phyloP scores from a whole-genome alignment of 2,329 filamentous ascomycete genomes.

The Emmonsia crescens region DNA sequence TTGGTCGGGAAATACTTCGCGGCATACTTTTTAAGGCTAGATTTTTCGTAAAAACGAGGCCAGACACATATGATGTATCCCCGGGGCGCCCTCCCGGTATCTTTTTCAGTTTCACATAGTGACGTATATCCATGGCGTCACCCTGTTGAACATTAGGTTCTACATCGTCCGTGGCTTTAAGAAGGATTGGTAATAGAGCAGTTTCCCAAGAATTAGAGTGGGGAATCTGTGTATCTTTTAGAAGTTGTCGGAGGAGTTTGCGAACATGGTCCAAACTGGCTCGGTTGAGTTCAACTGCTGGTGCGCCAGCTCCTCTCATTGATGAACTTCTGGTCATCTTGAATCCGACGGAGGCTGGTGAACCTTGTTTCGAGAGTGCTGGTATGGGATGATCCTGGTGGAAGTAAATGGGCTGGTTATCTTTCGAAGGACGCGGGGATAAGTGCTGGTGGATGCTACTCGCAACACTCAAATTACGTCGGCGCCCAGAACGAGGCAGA shows the following conservation, averaged over 20 bases:
- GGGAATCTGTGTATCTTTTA: constrained; percentile 64
- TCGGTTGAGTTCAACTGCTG: constrained; percentile 72
- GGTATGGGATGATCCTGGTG: constrained; percentile 23
- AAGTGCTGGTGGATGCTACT: constrained; percentile 60
- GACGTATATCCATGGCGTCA: constrained; percentile 92
- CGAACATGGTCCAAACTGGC: constrained; percentile 83
- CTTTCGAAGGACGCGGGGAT: constrained; percentile 60
- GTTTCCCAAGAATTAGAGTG: constrained; percentile 75
- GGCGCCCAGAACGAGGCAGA: constrained; percentile 52
- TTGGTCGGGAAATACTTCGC: constrained; percentile 68
- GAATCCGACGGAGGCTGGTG: constrained; percentile 30
- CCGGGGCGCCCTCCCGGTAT: constrained; percentile 81
- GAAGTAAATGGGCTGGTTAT: constrained; percentile 37
- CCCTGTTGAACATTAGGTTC: constrained; percentile 81
- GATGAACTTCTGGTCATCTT: constrained; percentile 68
- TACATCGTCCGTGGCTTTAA: constrained; percentile 87
- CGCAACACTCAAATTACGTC: constrained; percentile 73
- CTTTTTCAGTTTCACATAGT: constrained; percentile 96
- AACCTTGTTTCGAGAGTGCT: constrained; percentile 38
- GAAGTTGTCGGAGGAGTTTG: constrained; percentile 69
- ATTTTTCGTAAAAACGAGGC: constrained; percentile 95
- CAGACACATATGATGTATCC: constrained; percentile 93
- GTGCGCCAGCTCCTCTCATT: constrained; percentile 61
- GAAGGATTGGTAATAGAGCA: constrained; percentile 76
- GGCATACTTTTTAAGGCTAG: constrained; percentile 94